Evolutionary conservation across 345 rosid species (phyloP).

Genomic region (Geranium brycei): DNA sequence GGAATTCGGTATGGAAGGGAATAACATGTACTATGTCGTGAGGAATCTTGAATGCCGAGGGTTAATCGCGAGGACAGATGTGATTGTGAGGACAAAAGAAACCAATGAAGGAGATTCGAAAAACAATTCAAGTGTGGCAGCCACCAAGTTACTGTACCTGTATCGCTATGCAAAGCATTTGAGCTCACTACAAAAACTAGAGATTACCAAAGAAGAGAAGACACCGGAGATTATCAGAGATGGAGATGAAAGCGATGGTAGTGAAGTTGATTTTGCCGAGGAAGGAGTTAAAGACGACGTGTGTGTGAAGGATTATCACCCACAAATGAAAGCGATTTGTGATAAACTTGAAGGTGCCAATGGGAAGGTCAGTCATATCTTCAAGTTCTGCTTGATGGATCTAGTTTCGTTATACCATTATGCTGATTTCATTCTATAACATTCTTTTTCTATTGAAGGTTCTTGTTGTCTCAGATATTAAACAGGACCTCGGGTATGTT

Average conservation of each 20-base stretch:
- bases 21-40: slow-evolving; percentile 48
- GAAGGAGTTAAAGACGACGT: slow-evolving; percentile 37
- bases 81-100: slow-evolving; percentile 54
- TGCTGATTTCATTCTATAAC: slow-evolving; percentile 16
- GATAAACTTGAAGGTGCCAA: slow-evolving; percentile 58
- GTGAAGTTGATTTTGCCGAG: slow-evolving; percentile 20
- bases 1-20: slow-evolving; percentile 55
- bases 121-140: slow-evolving; percentile 34
- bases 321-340: slow-evolving; percentile 60
- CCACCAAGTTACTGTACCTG: slow-evolving; percentile 48
- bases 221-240: slow-evolving; percentile 13
- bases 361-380: slow-evolving; percentile 32
- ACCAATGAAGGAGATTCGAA: slow-evolving; percentile 37
- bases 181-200: slow-evolving; percentile 50
- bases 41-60: slow-evolving; percentile 57
- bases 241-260: slow-evolving; percentile 16
- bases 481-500: slow-evolving; percentile 56
- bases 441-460: slow-evolving; percentile 35
- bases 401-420: slow-evolving; percentile 5
- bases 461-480: slow-evolving; percentile 65
- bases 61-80: slow-evolving; percentile 51
- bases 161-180: slow-evolving; percentile 55
- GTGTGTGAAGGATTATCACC: slow-evolving; percentile 53
- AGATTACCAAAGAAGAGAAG: slow-evolving; percentile 39
- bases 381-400: not conserved